Evolutionary conservation across 2,329 filamentous ascomycete species (phyloP), one percentile per base, ranked within the genome.

Genomic region (Madurella mycetomatis): DNA sequence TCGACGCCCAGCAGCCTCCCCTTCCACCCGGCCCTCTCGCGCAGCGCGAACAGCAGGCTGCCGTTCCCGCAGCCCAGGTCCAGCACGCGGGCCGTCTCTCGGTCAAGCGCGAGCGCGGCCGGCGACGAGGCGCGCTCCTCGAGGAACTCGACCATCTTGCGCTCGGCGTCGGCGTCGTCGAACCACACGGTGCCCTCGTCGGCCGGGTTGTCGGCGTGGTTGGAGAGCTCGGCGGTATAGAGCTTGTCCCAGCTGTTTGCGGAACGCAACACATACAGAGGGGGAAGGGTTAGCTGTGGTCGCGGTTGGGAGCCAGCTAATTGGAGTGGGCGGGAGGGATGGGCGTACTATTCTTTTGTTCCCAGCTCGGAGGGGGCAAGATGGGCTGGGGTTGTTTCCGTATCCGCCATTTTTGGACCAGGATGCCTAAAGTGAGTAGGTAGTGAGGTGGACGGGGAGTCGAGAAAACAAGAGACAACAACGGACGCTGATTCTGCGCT

Each of bases 161-260:
- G 78, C 66, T 96, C 90, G 58, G 94, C 94, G 66, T 87, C 84
- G 32, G 90, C 88, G 73, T 97, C 94, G 69, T 91, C 87, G 79
- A 99, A 99, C 94, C 94, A 99, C 64, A 94, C 85, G 31, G 91
- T 95, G 62, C 92, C 92, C 56, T 87, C 87, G 75, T 96, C 89
- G 53, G 81, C 72, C 9, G 88, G 83, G 72, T 95, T 84, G 58
- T 81, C 70, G 51, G 81, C 73, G 70, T 92, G 83, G 73, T 94
- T 92, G 56, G 74, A 69, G 50, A 90, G 76, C 70, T 94, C 87
- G 61, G 76, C 79, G 1, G 78, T 75, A 76, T 95, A 94, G 59
- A 90, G 82, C 17, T 73, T 74, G 70, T 92, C 85, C 88, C 88
- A 92, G 73, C 88, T 92, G 56, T 49, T 30, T 11, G 34, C 9